phyloP scores from a whole-genome alignment of 768 basidiomycete genomes.

The Pulveroboletus sp. region DNA sequence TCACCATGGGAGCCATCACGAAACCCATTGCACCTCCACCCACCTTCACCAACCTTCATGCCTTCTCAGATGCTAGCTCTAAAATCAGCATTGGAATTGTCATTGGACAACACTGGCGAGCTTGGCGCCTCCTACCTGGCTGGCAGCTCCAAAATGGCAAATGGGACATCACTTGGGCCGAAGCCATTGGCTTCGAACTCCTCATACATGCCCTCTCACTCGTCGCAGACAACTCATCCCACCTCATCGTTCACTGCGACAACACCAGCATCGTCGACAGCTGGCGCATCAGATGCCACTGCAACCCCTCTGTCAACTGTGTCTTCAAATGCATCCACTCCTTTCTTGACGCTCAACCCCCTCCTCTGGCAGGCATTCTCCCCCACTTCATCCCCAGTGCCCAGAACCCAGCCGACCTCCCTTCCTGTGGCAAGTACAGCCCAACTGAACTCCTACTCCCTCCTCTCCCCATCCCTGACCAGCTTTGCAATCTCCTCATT shows the following conservation, averaged over 20 bases:
- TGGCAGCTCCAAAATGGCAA: slow-evolving; percentile 2
- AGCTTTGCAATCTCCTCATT: not conserved
- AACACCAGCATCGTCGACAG: not conserved
- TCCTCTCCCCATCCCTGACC: not conserved
- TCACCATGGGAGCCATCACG: not conserved
- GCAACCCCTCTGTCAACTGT: not conserved
- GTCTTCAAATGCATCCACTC: not conserved
- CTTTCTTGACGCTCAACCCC: not conserved
- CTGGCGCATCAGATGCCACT: not conserved
- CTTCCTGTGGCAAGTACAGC: not conserved
- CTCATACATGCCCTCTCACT: no score
- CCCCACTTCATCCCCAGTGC: not conserved
- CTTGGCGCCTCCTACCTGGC: slow-evolving; percentile 4
- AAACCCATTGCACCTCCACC: not conserved
- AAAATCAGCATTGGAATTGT: not conserved
- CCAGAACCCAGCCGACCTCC: not conserved
- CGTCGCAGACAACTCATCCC: no score
- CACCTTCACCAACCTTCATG: not conserved
- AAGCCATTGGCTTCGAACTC: no score
- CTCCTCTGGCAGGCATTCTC: not conserved
- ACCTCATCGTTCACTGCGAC: no score
- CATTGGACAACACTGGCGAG: not conserved
- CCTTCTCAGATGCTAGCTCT: not conserved
- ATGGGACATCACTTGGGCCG: slow-evolving; percentile 20
- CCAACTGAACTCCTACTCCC: not conserved